Base-by-base conservation (phyloP, 2,329 filamentous ascomycete species). In the Botrytis fabae region DNA sequence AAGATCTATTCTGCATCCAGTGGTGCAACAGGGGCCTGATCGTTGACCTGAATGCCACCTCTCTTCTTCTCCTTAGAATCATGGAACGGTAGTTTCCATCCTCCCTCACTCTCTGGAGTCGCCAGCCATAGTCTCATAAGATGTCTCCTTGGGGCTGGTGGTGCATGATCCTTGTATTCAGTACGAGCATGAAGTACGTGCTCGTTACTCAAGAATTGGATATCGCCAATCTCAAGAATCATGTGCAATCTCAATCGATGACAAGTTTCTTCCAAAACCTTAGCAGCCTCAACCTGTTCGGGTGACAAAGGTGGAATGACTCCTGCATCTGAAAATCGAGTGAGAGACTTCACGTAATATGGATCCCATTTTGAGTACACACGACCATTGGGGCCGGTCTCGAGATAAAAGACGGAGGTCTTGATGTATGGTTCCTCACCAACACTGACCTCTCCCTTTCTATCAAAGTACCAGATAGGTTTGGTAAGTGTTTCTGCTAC, bases 391-490 rank as follows among this genome's bases (percentile, higher is more conserved):
- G 88, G 86, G 10, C 86, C 88, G 8, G 87, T 89, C 84, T 97
- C 93, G 6, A 94, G 84, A 81, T 94, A 97, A 77, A 96, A 89
- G 28, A 97, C 89, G 20, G 88, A 86, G 46, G 91, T 89, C 61
- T 87, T 86, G 78, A 93, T 92, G 83, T 90, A 97, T 73, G 90
- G 90, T 71, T 95, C 89, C 82, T 97, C 87, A 20, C 93, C 93
- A 22, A 85, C 83, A 35, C 90, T 92, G 1, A 88, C 89, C 84
- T 97, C 94, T 18, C 94, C 94, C 84, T 97, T 97, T 71, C 94
- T 91, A 82, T 97, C 94, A 81, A 97, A 95, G 84, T 97, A 96
- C 94, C 94, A 97, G 76, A 94, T 89, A 0, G 94, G 93, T 80
- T 91, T 84, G 1, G 92, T 91, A 70, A 97, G 85, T 9, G 90